phyloP scores from a whole-genome alignment of 768 basidiomycete genomes.

The Wakefieldia striispora region DNA sequence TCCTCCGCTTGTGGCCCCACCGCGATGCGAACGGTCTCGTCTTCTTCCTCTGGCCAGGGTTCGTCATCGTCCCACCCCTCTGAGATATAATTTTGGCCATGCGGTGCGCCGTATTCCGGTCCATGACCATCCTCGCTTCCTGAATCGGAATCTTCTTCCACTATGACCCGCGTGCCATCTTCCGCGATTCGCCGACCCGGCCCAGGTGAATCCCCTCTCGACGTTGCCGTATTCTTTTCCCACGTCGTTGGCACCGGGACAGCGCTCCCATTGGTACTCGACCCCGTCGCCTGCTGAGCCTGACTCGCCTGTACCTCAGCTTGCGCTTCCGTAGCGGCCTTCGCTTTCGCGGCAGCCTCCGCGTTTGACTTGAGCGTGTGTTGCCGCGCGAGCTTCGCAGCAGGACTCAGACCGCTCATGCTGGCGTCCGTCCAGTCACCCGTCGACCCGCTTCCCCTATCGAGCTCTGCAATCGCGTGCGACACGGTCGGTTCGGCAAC shows the following conservation, averaged over 20 bases:
- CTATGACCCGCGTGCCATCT: conserved; percentile 61
- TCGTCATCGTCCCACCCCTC: conserved; percentile 82
- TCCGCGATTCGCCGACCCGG: conserved; percentile 51
- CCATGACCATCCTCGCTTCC: conserved; percentile 52
- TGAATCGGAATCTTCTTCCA: conserved; percentile 71
- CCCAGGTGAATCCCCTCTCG: conserved; percentile 45
- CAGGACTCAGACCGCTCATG: conserved; percentile 80
- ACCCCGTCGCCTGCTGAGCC: conserved; percentile 17
- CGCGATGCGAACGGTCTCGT: conserved; percentile 65
- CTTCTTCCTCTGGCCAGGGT: conserved; percentile 68
- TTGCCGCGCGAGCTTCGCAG: conserved; percentile 84
- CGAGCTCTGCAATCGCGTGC: conserved; percentile 82
- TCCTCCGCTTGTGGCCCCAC: conserved; percentile 35
- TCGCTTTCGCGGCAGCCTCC: conserved; percentile 43
- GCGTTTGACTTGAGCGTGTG: conserved; percentile 87
- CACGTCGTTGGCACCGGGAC: conserved; percentile 58
- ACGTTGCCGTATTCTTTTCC: conserved; percentile 79
- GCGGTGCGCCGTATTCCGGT: conserved; percentile 32
- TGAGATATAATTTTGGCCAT: conserved; percentile 42
- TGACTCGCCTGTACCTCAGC: conserved; percentile 26
- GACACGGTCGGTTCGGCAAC: conserved; percentile 71
- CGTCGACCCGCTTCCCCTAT: conserved; percentile 44
- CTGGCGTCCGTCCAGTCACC: conserved; percentile 58
- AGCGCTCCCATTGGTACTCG: conserved; percentile 28
- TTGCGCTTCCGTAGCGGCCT: conserved; percentile 31